Evolutionary conservation across 257 asterid species (phyloP), one percentile per base, ranked within the genome.

Genomic region (Haberlea rhodopensis): DNA sequence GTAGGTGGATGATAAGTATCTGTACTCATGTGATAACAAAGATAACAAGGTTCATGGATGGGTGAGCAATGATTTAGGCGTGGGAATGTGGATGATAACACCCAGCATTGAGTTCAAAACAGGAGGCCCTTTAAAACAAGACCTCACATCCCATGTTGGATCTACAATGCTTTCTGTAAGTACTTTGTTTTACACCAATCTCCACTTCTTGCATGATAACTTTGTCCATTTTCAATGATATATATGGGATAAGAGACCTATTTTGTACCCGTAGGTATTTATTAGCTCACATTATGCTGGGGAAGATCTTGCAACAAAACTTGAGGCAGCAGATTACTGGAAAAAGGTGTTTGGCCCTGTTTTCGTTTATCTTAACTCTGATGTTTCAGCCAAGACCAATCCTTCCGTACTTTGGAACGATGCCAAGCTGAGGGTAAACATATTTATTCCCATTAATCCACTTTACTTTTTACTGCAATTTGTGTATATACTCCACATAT

Each of bases 301-400:
- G 58, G 75, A 77, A 27, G 86, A 72, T 20, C 59, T 86, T 20
- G 72, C 79, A 2, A 29, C 81, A 57, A 72, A 72, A 64, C 77
- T 85, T 27, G 26, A 57, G 62, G 21, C 43, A 0, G 80, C 70
- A 25, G 89, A 85, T 13, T 29, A 82, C 37, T 88, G 96, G 96
- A 88, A 80, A 63, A 88, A 84, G 63, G 91, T 85, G 54, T 28
- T 82, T 2, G 89, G 96, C 1, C 95, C 96, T 0, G 78, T 82
- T 56, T 79, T 27, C 73, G 69, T 84, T 25, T 84, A 79, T 63
- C 67, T 85, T 1, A 88, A 88, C 69, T 77, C 91, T 2, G 23
- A 75, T 60, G 11, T 20, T 32, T 19, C 52, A 1, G 80, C 84
- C 22, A 76, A 25, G 26, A 11, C 13, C 2, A 56, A 79, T 28